phyloP scores from a whole-genome alignment of 495 filamentous ascomycete species.

The Podospora comata region DNA sequence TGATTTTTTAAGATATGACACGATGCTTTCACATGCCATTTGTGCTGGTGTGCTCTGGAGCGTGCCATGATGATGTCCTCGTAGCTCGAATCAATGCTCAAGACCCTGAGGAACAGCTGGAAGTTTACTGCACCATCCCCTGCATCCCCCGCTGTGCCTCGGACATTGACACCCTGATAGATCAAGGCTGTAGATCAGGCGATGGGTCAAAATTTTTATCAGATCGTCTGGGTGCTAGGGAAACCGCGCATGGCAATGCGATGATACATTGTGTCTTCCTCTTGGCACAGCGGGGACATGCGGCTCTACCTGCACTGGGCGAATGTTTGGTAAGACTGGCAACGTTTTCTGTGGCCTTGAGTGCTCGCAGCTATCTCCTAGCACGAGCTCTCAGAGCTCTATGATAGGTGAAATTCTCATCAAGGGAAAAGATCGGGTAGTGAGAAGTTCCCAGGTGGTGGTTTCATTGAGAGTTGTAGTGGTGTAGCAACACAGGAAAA shows the following conservation, averaged over 20 bases:
- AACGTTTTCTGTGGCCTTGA: neutral
- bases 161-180: slow-evolving; percentile 2
- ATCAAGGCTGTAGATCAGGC: slow-evolving; percentile 2
- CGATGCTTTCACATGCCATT: neutral
- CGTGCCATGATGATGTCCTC: neutral
- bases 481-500: neutral
- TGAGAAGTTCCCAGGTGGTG: neutral
- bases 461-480: neutral
- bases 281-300: neutral
- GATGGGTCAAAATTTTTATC: slow-evolving; percentile 5
- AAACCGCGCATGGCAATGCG: neutral
- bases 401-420: neutral
- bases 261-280: neutral
- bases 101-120: neutral
- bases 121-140: slow-evolving; percentile 4
- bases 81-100: neutral
- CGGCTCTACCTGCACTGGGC: neutral
- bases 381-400: neutral
- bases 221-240: neutral
- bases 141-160: slow-evolving; percentile 8
- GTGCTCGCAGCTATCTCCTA: neutral
- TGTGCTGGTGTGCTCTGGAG: neutral
- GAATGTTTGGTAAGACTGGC: neutral
- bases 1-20: slow-evolving; percentile 7
- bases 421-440: neutral